Evolutionary conservation across 768 basidiomycete genomes (phyloP).

Genomic region (Russula foetens): DNA sequence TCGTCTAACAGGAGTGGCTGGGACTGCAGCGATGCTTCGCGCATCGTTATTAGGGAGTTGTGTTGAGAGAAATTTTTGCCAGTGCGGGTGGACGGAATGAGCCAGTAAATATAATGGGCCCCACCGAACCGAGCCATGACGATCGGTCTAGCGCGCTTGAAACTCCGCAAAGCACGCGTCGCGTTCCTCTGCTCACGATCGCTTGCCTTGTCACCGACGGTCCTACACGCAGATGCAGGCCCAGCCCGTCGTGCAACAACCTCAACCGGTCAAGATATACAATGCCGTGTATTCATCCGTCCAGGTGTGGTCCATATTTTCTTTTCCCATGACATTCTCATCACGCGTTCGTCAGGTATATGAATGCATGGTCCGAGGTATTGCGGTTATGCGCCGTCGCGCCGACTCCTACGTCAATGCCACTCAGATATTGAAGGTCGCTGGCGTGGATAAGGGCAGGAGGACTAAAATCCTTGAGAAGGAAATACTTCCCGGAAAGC

Average conservation of each 20-base stretch:
- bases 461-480: slow-evolving; percentile 96
- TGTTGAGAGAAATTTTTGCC: no score
- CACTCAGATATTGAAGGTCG: slow-evolving; percentile 98
- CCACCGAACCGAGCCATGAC: no score
- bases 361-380: slow-evolving; percentile 97
- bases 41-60: neutral
- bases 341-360: slow-evolving; percentile 55
- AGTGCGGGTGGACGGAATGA: no score
- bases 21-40: slow-evolving; percentile 22
- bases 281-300: slow-evolving; percentile 91
- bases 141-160: slow-evolving; percentile 2
- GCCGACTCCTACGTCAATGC: slow-evolving; percentile 96
- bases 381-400: slow-evolving; percentile 96
- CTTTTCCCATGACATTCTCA: slow-evolving; percentile 15
- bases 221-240: slow-evolving; percentile 8
- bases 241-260: slow-evolving; percentile 17
- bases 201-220: neutral
- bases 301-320: slow-evolving; percentile 40
- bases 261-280: slow-evolving; percentile 72
- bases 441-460: slow-evolving; percentile 93
- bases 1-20: slow-evolving; percentile 39
- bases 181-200: neutral
- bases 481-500: slow-evolving; percentile 89
- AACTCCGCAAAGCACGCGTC: slow-evolving; percentile 20
- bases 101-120: no score